Evolutionary conservation across 768 basidiomycete species (phyloP).

Genomic region (Peribolospora baueri): DNA sequence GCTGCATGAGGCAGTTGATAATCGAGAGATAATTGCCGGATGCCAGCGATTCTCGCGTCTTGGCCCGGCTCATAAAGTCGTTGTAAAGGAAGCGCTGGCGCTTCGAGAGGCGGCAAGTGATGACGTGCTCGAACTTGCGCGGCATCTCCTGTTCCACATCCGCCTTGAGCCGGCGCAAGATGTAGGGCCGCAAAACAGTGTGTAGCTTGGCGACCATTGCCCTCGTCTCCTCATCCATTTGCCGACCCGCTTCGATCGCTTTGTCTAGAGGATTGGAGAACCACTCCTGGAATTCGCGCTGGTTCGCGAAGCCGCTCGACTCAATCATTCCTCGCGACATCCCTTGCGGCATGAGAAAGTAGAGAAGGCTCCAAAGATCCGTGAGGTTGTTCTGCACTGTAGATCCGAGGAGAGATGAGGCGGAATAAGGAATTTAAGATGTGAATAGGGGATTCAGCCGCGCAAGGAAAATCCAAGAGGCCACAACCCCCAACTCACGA

Average conservation of each 20-base stretch:
- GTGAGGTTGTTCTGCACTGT: conserved; percentile 16
- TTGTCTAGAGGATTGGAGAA: conserved; percentile 68
- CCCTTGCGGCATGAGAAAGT: conserved; percentile 76
- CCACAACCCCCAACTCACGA: conserved; percentile 37
- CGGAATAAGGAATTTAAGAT: conserved; percentile 22
- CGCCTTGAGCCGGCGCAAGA: conserved; percentile 72
- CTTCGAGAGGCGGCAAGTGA: conserved; percentile 68
- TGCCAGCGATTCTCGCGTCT: conserved; percentile 32
- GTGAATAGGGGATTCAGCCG: too few species aligned
- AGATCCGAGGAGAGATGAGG: conserved; percentile 17
- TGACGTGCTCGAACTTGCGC: conserved; percentile 39
- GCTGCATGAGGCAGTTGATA: conserved; percentile 56
- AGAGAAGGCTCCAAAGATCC: conserved; percentile 80
- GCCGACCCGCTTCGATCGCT: conserved; percentile 42
- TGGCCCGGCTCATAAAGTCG: conserved; percentile 49
- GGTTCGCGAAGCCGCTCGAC: conserved; percentile 39
- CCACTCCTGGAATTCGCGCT: conserved; percentile 88
- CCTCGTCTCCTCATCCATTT: conserved; percentile 53
- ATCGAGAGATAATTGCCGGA: conserved; percentile 38
- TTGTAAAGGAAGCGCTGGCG: conserved; percentile 67
- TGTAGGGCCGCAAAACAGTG: conserved; percentile 81
- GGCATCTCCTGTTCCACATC: conserved; percentile 80
- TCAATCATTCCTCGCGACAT: conserved; percentile 24
- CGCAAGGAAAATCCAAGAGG: conserved; percentile 10
- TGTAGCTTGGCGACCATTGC: conserved; percentile 21